phyloP scores from a whole-genome alignment of 2,329 filamentous ascomycete species.

The Hymenotorrendiella dingleyae region DNA sequence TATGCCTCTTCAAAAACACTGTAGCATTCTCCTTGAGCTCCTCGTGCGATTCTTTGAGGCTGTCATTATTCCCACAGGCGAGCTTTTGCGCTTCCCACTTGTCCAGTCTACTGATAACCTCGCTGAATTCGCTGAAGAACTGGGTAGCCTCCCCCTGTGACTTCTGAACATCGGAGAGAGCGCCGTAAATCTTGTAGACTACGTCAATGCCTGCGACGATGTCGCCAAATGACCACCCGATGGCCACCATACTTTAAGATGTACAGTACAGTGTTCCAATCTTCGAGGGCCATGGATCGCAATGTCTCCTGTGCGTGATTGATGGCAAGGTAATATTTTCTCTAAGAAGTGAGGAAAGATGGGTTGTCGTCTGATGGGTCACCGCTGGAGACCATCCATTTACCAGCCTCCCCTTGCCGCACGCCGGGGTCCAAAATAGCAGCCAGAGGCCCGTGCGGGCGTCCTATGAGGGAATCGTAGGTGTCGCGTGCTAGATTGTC shows the following conservation, averaged over 20 bases:
- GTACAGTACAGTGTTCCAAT: neutral
- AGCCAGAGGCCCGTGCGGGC: too few relatives aligned
- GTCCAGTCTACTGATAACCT: constrained; percentile 15
- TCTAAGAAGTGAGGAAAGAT: too few relatives aligned
- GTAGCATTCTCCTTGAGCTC: constrained; percentile 14
- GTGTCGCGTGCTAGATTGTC: too few relatives aligned
- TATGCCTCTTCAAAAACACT: constrained; percentile 18
- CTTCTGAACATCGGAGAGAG: constrained; percentile 19
- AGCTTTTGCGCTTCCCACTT: constrained; percentile 17
- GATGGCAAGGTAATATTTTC: too few relatives aligned
- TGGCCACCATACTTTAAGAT: constrained; percentile 25
- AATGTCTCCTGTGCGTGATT: too few relatives aligned
- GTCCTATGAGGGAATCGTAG: too few relatives aligned
- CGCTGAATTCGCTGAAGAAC: constrained; percentile 20
- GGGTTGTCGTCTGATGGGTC: too few relatives aligned
- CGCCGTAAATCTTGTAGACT: constrained; percentile 17
- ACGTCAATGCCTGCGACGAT: constrained; percentile 27
- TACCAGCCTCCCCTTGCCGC: too few relatives aligned
- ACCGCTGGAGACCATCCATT: too few relatives aligned
- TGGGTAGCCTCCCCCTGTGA: constrained; percentile 16
- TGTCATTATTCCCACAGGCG: constrained; percentile 5
- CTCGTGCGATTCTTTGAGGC: constrained; percentile 9
- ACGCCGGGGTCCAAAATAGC: too few relatives aligned
- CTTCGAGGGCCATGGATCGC: too few relatives aligned
- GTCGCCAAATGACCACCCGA: constrained; percentile 33